Conservation (phyloP, 192 early-diverging fungal genomes). For the Coemansia pectinata region DNA sequence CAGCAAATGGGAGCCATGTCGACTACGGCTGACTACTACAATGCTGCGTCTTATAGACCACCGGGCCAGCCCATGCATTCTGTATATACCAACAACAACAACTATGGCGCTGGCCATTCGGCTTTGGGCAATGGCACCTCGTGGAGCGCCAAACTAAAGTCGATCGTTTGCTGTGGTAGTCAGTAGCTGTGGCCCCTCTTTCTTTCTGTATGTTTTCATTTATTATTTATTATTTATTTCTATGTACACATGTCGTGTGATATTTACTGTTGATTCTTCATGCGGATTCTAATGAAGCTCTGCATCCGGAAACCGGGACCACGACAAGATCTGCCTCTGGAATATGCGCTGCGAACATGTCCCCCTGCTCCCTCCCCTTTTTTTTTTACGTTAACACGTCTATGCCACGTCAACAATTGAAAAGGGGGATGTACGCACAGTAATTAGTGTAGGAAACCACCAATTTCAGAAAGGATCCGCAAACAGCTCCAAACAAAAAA, state of each 20-base stretch:
- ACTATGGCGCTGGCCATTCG: conserved; percentile 8
- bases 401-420: background rate
- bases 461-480: background rate
- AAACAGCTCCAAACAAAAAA: background rate
- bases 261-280: background rate
- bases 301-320: background rate
- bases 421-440: background rate
- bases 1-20: conserved; percentile 13
- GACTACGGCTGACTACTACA: conserved; percentile 44
- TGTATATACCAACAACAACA: conserved; percentile 41
- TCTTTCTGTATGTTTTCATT: conserved; percentile 1
- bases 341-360: background rate
- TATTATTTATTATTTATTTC: conserved; percentile 10
- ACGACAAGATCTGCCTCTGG: background rate
- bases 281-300: background rate
- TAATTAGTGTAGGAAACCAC: background rate
- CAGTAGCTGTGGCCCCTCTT: background rate
- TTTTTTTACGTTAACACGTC: background rate
- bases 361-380: background rate
- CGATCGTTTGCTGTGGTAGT: conserved; percentile 31
- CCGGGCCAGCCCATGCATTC: conserved; percentile 25
- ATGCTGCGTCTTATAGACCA: conserved; percentile 42
- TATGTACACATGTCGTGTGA: background rate
- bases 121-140: conserved; percentile 7
- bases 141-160: conserved; percentile 21